Conservation (phyloP, 2,329 filamentous ascomycete genomes). For the Fusarium luffae region DNA sequence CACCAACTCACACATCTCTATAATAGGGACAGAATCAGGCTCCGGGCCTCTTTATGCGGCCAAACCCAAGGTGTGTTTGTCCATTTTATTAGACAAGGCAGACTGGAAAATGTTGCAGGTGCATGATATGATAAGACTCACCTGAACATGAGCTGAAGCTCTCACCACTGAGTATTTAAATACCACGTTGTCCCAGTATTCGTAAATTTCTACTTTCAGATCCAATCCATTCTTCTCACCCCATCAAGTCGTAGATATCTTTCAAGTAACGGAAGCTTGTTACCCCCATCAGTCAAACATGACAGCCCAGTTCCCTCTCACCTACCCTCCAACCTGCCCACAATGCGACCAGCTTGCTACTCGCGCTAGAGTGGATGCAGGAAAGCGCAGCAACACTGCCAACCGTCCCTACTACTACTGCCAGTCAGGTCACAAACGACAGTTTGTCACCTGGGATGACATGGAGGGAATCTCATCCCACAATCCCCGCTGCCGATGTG, state of each 20-base stretch:
- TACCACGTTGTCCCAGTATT: neutral
- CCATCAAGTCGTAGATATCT: too few relatives aligned
- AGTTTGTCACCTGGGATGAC: neutral
- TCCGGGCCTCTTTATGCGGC: neutral
- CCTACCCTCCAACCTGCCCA: neutral
- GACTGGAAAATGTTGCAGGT: neutral
- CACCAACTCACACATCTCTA: neutral
- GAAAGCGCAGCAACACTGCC: neutral
- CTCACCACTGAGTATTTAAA: neutral
- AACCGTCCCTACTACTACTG: neutral
- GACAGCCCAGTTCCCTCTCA: neutral
- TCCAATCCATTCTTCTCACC: fast-evolving
- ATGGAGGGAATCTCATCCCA: neutral
- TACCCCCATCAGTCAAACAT: neutral
- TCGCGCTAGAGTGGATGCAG: neutral
- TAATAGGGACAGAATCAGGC: neutral
- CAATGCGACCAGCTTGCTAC: neutral
- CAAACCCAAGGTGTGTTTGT: fast-evolving
- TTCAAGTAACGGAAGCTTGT: neutral
- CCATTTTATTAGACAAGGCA: neutral
- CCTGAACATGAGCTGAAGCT: neutral
- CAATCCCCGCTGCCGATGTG: neutral
- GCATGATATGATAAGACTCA: neutral
- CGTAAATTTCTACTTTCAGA: neutral
- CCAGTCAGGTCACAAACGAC: neutral